Evolutionary conservation across 805 yeast genomes (phyloP), one percentile per base, ranked within the genome.

Genomic region (Ogataea zsoltii): DNA sequence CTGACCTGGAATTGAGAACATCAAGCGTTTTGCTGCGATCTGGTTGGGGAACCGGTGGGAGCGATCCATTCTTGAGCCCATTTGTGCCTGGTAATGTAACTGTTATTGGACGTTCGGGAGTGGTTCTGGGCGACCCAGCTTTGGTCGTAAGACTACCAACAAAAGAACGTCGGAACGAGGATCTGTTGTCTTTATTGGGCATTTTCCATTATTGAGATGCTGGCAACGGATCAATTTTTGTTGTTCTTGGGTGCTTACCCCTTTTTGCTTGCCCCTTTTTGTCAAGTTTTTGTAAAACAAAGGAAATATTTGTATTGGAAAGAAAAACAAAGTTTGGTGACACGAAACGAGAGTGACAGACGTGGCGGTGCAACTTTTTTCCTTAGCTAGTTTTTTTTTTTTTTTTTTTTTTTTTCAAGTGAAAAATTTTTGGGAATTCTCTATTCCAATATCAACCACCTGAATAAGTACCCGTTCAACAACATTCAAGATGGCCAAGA

Each of bases 401-500:
- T 36, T 36, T 39, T 37, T 42, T 39, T 42, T 39, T 38, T 39
- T 21, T 39, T 41, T 38, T 38, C 37, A 32, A 32, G 37, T 40
- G 36, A 33, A 40, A 31, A 40, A 33, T 40, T 32, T 40, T 33
- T 33, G 37, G 16, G 38, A 13, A 13, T 13, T 16, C n/a, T 7
- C 16, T 29, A 29, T n/a, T 14, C 16, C 16, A 29, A 11, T 11
- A 21, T 21, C n/a, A 21, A 21, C 25, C 7, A 21, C 25, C 9
- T 21, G 9, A 9, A 21, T 9, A 21, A 11, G 13, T 28, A 28
- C 31, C 31, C 31, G 13, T n/a, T 7, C 31, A 28, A 11, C 31
- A 17, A 11, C 32, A 28, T 13, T 28, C 32, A 37, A 33, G 51
- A 71, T 71, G 76, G 70, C 71, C 31, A 70, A 80, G 71, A 76